Percentiles rank a stretch among this genome's conserved stretches.
phyloP scores from a whole-genome alignment of 768 basidiomycete species.

The Pseudohyphozyma bogoriensis region DNA sequence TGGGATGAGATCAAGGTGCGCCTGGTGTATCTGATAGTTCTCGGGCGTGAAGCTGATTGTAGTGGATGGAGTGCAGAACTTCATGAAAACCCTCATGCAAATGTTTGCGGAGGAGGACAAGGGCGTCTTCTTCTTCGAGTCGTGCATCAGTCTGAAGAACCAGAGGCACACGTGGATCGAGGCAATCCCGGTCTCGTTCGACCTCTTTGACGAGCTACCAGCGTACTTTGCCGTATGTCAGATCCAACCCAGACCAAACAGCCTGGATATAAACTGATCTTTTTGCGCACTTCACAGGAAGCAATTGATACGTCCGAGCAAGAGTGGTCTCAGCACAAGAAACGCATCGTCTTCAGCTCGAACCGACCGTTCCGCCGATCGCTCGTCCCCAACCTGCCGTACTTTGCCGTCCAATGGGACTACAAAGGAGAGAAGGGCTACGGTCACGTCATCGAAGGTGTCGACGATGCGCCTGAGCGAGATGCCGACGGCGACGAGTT shows the following conservation, averaged over 20 bases:
- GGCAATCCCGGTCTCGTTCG: slow-evolving; percentile 84
- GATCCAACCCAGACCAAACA: not conserved
- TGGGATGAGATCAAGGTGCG: slow-evolving; percentile 93
- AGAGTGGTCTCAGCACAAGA: slow-evolving; percentile 98
- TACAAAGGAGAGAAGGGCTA: slow-evolving; percentile 92
- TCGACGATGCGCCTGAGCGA: slow-evolving; percentile 51
- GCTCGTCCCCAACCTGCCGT: slow-evolving; percentile 93
- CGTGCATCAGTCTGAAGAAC: slow-evolving; percentile 70
- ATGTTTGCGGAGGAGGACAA: slow-evolving; percentile 90
- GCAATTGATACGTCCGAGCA: slow-evolving; percentile 83
- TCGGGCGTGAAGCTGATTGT: not conserved
- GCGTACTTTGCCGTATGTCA: slow-evolving; percentile 79
- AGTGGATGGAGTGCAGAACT: slow-evolving; percentile 52
- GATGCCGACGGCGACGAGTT: slow-evolving; percentile 57
- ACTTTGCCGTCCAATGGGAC: slow-evolving; percentile 99
- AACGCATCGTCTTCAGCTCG: slow-evolving; percentile 83
- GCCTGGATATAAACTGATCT: not conserved
- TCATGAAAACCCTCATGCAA: slow-evolving; percentile 86
- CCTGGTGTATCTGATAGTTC: not conserved
- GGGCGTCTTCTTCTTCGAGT: slow-evolving; percentile 92
- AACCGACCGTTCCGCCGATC: slow-evolving; percentile 85
- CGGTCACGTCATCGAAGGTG: slow-evolving; percentile 95
- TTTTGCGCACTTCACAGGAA: slow-evolving; percentile 48
- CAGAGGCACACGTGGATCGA: slow-evolving; percentile 92
- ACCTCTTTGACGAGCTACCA: slow-evolving; percentile 72